Evolutionary conservation across 2,329 filamentous ascomycete genomes (phyloP).

Genomic region (Fusarium illudens): DNA sequence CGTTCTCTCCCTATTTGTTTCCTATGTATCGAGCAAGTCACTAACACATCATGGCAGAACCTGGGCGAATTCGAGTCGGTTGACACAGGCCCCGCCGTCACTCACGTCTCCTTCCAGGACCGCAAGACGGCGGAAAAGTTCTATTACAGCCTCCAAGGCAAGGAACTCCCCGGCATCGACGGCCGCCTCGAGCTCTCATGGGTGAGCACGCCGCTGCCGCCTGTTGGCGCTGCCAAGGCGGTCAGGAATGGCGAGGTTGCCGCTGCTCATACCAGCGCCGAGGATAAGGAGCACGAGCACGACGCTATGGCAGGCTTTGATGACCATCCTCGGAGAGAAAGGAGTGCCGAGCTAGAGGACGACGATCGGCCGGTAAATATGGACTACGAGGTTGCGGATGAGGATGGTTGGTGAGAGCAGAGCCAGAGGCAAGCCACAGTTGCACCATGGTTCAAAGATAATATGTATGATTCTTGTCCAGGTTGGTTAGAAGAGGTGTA

Average conservation of each 20-base stretch:
- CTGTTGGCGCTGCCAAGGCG: slow-evolving; percentile 21
- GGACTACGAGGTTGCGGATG: slow-evolving; percentile 64
- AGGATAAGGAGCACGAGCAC: slow-evolving; percentile 42
- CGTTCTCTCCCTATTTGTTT: slow-evolving; percentile 41
- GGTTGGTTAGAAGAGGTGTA: not conserved
- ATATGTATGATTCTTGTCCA: not conserved
- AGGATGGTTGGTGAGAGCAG: slow-evolving; percentile 55
- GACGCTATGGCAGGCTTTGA: slow-evolving; percentile 39
- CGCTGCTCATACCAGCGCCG: slow-evolving; percentile 2
- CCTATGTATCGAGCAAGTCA: not conserved
- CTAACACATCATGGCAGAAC: slow-evolving; percentile 53
- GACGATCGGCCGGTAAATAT: slow-evolving; percentile 52
- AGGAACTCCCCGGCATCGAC: slow-evolving; percentile 67
- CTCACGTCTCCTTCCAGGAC: slow-evolving; percentile 71
- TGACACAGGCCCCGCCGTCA: slow-evolving; percentile 55
- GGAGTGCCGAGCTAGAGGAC: slow-evolving; percentile 34
- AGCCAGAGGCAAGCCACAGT: slow-evolving; percentile 1
- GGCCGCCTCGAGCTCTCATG: slow-evolving; percentile 73
- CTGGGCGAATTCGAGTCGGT: slow-evolving; percentile 70
- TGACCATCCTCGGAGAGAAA: slow-evolving; percentile 25
- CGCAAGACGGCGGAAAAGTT: slow-evolving; percentile 77
- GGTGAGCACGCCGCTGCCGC: slow-evolving; percentile 52
- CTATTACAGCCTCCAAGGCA: slow-evolving; percentile 64
- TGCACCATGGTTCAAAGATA: not conserved
- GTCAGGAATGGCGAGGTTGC: slow-evolving; percentile 16